Base-by-base conservation (phyloP, 495 filamentous ascomycete genomes). In the Lophiostoma macrostomum region DNA sequence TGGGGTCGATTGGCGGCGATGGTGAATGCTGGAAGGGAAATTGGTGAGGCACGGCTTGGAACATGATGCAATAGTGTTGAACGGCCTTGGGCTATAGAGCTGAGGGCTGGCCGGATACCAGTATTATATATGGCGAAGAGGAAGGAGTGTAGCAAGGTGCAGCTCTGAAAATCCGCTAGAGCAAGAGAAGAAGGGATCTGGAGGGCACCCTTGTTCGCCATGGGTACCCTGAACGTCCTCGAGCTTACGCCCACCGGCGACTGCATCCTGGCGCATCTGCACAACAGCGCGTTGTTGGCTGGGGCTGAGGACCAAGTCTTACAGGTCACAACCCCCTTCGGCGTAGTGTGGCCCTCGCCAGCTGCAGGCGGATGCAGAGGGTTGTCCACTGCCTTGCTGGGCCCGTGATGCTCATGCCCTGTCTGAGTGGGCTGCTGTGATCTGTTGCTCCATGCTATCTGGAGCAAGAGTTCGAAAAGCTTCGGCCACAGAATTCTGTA, bases 261-360 rank as follows among this genome's bases (percentile, higher is more conserved):
- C 24, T 43, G 18, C 22, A 45, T 28, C 42, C 42, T 45, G 28
- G 42, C 30, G 14, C 28, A 4, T 34, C 44, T 53, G 49, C 49
- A 53, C 49, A 39, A 43, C 37, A 40, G 23, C 35, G 37, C 24
- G 11, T 43, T 18, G 14, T 18, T 27, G 41, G 13, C 50, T 38
- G 51, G 51, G 51, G 51, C 51, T 55, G 51, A 55, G 50, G 41
- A 34, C 46, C 30, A 22, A 50, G 50, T 55, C 51, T 55, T 38
- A 55, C 51, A 18, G 29, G 39, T 25, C 39, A 55, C 51, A 55
- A 47, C 30, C 51, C 28, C 42, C 24, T 48, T 10, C 39, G 51
- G 51, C 31, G 41, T 55, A 40, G 51, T 42, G 42, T 11, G 24
- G 42, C 34, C 19, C 25, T 5, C 20, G 30, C 23, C 28, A n/a